Conservation (phyloP, 495 filamentous ascomycete genomes). For the Trichoderma parareesei region DNA sequence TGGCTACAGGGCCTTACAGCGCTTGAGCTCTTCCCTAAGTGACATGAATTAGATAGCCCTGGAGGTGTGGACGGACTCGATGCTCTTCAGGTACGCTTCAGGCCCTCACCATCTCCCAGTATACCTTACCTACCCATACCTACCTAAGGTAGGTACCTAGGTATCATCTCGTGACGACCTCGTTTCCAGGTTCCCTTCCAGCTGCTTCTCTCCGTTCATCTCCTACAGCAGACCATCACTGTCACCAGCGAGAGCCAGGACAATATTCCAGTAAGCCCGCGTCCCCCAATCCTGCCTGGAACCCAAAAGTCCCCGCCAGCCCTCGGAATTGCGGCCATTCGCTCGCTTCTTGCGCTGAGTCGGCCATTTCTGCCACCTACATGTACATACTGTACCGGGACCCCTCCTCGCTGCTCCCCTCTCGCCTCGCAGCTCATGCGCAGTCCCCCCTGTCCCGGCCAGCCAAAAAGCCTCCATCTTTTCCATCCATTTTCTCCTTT, state of each 20-base stretch:
- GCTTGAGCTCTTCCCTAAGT: too few relatives aligned
- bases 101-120: too few relatives aligned
- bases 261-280: neutral
- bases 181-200: neutral
- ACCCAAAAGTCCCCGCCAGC: neutral
- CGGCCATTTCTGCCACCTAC: neutral
- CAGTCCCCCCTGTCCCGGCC: neutral
- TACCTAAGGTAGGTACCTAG: neutral
- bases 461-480: neutral
- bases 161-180: neutral
- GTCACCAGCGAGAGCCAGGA: too few relatives aligned
- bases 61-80: too few relatives aligned
- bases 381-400: neutral
- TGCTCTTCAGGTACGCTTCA: too few relatives aligned
- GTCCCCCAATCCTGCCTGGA: neutral
- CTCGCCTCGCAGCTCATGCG: neutral
- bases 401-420: conserved; percentile 4
- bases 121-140: neutral
- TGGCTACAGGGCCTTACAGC: too few relatives aligned
- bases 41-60: too few relatives aligned
- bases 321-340: conserved; percentile 1
- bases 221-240: too few relatives aligned
- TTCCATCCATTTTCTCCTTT: neutral
- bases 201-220: neutral
- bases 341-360: neutral